These are phyloP conservation scores for Hordeum marinum DNA, from an alignment of 176 grass and related monocot species.

Conservation along the genomic window DNA sequence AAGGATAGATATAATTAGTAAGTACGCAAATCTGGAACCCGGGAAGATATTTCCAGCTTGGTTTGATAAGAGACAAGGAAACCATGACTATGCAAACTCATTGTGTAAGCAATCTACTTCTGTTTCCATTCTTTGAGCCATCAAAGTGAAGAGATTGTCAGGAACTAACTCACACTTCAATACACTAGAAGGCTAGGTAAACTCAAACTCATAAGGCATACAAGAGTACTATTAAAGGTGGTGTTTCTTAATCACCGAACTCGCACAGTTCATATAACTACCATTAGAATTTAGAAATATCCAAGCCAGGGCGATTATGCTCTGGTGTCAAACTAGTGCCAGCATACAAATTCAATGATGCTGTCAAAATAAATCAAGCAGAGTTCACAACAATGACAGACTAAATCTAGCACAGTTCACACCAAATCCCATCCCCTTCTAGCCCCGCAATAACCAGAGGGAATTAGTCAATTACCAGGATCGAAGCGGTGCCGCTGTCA, in stretches of 20 bases:
- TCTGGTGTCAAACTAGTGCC: background rate
- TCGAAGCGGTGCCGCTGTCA: slow-evolving; percentile 56
- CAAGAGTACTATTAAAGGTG: too few relatives aligned
- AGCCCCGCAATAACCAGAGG: background rate
- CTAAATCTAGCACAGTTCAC: slow-evolving; percentile 20
- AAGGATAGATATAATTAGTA: background rate
- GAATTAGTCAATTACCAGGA: slow-evolving; percentile 48
- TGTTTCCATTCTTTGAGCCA: too few relatives aligned
- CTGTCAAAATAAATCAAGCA: background rate
- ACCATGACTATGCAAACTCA: background rate
- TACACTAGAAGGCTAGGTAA: too few relatives aligned
- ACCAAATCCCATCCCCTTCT: background rate
- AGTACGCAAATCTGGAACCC: background rate
- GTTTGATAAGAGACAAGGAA: too few relatives aligned
- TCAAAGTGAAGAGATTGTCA: too few relatives aligned
- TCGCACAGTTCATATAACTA: too few relatives aligned
- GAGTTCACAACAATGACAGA: background rate
- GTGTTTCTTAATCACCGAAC: too few relatives aligned
- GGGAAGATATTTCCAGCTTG: background rate
- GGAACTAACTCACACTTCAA: too few relatives aligned
- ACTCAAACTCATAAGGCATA: too few relatives aligned
- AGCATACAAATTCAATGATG: background rate
- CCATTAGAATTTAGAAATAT: background rate
- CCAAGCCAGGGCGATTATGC: background rate
- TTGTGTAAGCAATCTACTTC: too few relatives aligned